Evolutionary conservation across 2,329 filamentous ascomycete species (phyloP).

Genomic region (Pseudogymnoascus destructans): DNA sequence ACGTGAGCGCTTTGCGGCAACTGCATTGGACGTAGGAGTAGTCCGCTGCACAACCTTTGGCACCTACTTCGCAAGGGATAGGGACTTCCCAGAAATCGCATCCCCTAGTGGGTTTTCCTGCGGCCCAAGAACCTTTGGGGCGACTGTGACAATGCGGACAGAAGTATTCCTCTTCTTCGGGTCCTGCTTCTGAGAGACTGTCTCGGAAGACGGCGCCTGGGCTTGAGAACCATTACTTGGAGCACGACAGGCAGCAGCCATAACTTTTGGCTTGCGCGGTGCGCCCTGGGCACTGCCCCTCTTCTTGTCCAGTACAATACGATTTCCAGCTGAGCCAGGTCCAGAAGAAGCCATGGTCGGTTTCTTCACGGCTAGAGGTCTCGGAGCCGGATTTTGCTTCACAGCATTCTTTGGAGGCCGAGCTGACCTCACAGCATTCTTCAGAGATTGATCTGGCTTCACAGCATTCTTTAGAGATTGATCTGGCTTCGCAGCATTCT

Average conservation of each 20-base stretch:
- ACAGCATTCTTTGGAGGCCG: not conserved
- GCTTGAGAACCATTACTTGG: not conserved
- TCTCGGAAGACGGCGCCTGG: not conserved
- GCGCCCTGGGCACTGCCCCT: not conserved
- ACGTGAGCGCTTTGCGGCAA: not conserved
- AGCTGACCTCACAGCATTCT: not conserved
- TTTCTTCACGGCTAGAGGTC: not conserved
- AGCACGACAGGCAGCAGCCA: not conserved
- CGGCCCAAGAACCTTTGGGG: not conserved
- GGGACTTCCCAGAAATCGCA: not conserved
- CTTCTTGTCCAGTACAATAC: not conserved
- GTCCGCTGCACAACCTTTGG: not conserved
- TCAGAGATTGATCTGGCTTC: not conserved
- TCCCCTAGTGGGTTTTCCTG: not conserved
- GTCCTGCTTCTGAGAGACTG: not conserved
- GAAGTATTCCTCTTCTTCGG: not conserved
- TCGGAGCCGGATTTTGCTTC: not conserved
- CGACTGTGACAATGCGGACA: not conserved
- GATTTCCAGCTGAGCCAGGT: not conserved
- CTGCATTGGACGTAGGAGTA: not conserved
- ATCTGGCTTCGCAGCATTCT: not conserved
- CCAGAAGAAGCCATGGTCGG: not conserved
- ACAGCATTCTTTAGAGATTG: not conserved
- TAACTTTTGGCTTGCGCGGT: conserved; percentile 1
- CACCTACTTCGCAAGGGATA: not conserved